Evolutionary conservation across 306 rosid species (phyloP), one percentile per base, ranked within the genome.

Genomic region (Rubus parviflorus): DNA sequence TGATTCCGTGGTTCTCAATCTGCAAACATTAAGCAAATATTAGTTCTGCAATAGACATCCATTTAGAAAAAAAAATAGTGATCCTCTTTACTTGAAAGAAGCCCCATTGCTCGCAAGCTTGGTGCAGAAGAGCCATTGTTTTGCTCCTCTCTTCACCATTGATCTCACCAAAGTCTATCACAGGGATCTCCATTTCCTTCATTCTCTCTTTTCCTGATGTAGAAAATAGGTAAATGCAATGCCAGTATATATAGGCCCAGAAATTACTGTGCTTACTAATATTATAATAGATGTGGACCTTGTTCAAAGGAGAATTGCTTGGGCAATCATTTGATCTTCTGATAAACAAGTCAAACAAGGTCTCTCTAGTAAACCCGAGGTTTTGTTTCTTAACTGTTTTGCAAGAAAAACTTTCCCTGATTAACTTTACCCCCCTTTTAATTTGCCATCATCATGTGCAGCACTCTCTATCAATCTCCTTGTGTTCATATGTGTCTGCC

Each of bases 101-200:
- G 2, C 97, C 97, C 94, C 96, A 89, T 75, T 87, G 86, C 61
- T 89, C 82, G 66, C 97, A 93, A 49, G 98, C 93, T 72, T 93
- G 86, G 80, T 93, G 90, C 62, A 93, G 73, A 46, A 88, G 84
- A 5, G 83, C 85, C 87, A 88, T 79, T 56, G 95, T 82, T 77
- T 87, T 83, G 75, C 81, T 81, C 81, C 87, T 90, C 67, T 77
- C 82, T 76, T 86, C 88, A 43, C 90, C 96, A 52, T 74, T 80
- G 81, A 93, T 85, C 81, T 89, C 79, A 77, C 80, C 71, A 67
- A 93, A 93, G 85, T 93, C 97, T 73, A 93, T 87, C 73, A 86
- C 80, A 41, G 98, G 98, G 46, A 93, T 69, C 72, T 86, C 81
- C 97, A 82, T 87, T 16, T 75, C 75, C 20, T 66, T 52, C 11